Conservation (phyloP, 2,329 filamentous ascomycete genomes). For the Fusarium albidum region DNA sequence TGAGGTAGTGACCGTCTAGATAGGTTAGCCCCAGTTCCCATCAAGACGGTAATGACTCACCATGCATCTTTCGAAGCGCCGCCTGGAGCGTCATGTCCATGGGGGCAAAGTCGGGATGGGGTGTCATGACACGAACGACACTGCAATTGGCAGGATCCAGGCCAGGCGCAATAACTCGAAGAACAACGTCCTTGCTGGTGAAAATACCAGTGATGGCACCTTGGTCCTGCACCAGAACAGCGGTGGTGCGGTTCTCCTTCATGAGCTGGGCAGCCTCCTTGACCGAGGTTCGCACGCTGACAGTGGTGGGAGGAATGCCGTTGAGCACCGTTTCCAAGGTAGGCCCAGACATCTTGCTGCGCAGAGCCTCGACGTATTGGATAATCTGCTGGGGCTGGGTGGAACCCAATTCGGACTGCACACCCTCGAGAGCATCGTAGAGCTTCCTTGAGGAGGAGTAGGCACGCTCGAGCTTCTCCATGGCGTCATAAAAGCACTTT, state of each 20-base stretch:
- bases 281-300: slow-evolving; percentile 94
- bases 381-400: slow-evolving; percentile 99
- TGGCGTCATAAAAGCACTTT: slow-evolving; percentile 99
- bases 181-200: slow-evolving; percentile 98
- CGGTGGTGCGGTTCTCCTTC: slow-evolving; percentile 99
- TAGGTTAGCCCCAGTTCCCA: slow-evolving; percentile 13
- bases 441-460: slow-evolving; percentile 98
- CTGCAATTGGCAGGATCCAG: slow-evolving; percentile 95
- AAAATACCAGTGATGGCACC: slow-evolving; percentile 99
- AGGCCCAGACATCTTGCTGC: slow-evolving; percentile 96
- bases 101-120: slow-evolving; percentile 97
- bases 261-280: slow-evolving; percentile 95
- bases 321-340: slow-evolving; percentile 95
- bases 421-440: slow-evolving; percentile 96
- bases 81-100: slow-evolving; percentile 99
- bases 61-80: slow-evolving; percentile 98
- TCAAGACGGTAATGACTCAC: slow-evolving; percentile 59
- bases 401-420: slow-evolving; percentile 94
- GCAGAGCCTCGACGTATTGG: slow-evolving; percentile 95
- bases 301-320: slow-evolving; percentile 89
- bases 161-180: slow-evolving; percentile 96
- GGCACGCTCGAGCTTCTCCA: slow-evolving; percentile 98
- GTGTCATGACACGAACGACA: slow-evolving; percentile 98
- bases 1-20: slow-evolving; percentile 95
- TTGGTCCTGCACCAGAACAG: slow-evolving; percentile 94